Base-by-base conservation (phyloP, 1,139 yeast species). In the Candida labiduridarum region DNA sequence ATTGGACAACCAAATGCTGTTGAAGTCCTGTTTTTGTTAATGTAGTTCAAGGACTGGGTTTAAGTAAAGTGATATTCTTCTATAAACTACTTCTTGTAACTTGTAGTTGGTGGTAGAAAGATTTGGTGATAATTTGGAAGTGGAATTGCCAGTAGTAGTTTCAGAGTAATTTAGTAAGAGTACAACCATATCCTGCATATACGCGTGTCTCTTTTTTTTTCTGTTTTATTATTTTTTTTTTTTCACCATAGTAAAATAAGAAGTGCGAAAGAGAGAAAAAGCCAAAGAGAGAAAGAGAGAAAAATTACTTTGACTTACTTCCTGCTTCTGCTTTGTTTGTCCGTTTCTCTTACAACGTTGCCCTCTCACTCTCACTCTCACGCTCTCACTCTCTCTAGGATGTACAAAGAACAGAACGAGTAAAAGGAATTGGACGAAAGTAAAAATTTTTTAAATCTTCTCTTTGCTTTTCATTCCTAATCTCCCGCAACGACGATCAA, bases 291-390 rank as follows among this genome's bases (percentile, higher is more conserved):
- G 22, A 19, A n/a, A 30, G 34, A 30, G 34, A 30, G 34, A 30
- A 11, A 30, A 19, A 19, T 19, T 19, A 19, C 22, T 19, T 19
- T 19, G 22, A 19, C 22, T 19, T 19, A 19, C 22, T 19, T 19
- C 22, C 22, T 19, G 22, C 22, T 19, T 19, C 4, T 19, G 22
- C 22, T 34, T 34, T 34, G 16, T 16, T 35, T 35, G n/a, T 35
- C 16, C 16, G 8, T 35, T 29, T 42, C 45, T 41, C 44, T 31
- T 31, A 34, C 41, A 38, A 38, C 41, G 41, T 38, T 38, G 41
- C 30, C 41, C 9, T 7, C 29, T 25, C 29, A 4, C 29, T 25
- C 29, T 25, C 29, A 25, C 29, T 25, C 10, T 8, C 29, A 19
- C 30, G n/a, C 41, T 38, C 30, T 38, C 18, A 19, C 41, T 38